Evolutionary conservation across 2,329 filamentous ascomycete genomes (phyloP).

Genomic region (Exophiala oligosperma): DNA sequence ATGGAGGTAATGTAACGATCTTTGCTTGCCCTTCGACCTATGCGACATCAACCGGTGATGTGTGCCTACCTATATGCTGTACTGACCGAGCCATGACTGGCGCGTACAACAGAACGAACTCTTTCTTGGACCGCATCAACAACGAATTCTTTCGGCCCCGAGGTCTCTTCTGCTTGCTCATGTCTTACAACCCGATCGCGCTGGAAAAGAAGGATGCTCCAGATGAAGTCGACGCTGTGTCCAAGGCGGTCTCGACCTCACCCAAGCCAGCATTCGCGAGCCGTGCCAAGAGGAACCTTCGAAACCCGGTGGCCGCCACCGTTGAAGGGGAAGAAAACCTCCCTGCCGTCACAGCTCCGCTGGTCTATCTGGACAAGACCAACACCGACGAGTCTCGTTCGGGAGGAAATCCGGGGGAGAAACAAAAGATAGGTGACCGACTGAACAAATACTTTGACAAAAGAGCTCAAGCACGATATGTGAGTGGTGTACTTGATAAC

Average conservation of each 20-base stretch:
- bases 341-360: constrained; percentile 1
- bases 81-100: not conserved
- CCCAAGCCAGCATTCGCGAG: constrained; percentile 10
- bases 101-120: constrained; percentile 46
- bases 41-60: not conserved
- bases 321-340: constrained; percentile 11
- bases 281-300: constrained; percentile 9
- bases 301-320: constrained; percentile 9
- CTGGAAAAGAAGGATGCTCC: constrained; percentile 32
- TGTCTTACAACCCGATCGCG: constrained; percentile 51
- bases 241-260: constrained; percentile 1
- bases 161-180: constrained; percentile 55
- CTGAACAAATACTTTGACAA: constrained; percentile 48
- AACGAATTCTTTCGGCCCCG: constrained; percentile 56
- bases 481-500: not conserved
- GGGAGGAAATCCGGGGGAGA: constrained; percentile 21
- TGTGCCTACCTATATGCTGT: not conserved
- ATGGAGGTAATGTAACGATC: constrained; percentile 32
- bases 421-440: constrained; percentile 36
- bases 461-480: constrained; percentile 46
- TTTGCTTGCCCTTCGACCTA: constrained; percentile 10
- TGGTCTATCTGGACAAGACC: constrained; percentile 3
- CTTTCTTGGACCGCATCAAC: constrained; percentile 57
- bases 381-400: constrained; percentile 15
- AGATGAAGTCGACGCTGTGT: constrained; percentile 32